Evolutionary conservation across 2,329 filamentous ascomycete species (phyloP).

Genomic region (Nothomitra cinnamomea): DNA sequence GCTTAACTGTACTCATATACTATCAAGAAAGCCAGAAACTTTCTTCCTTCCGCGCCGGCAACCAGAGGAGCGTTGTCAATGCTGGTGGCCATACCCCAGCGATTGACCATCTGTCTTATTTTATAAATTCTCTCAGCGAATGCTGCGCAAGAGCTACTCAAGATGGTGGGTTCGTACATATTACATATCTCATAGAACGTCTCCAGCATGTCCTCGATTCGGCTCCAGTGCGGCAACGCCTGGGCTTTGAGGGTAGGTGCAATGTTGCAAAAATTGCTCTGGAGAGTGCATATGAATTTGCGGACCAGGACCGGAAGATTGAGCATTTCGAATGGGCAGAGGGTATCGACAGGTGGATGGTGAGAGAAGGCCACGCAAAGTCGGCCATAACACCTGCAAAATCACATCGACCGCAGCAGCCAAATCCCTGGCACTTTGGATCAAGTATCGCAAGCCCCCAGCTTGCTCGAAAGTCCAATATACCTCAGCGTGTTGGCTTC

Average conservation of each 20-base stretch:
- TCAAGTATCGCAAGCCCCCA: neutral
- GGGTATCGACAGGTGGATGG: neutral
- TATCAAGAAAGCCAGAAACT: neutral
- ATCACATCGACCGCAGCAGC: neutral
- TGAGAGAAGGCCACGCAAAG: neutral
- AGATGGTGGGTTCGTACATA: neutral
- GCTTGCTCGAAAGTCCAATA: neutral
- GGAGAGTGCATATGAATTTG: slow-evolving; percentile 2
- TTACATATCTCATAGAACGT: neutral
- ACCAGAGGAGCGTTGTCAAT: neutral
- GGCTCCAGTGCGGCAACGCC: neutral
- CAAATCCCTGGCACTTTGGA: neutral
- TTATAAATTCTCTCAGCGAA: neutral
- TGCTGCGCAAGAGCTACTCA: neutral
- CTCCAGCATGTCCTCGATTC: neutral
- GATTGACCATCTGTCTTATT: neutral
- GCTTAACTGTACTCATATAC: neutral
- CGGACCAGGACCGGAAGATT: neutral
- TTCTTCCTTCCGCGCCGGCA: neutral
- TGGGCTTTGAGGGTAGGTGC: neutral
- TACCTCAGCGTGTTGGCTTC: neutral
- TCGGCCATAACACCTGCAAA: neutral
- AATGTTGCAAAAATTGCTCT: neutral
- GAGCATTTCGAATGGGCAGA: neutral
- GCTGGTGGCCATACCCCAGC: neutral